phyloP scores from a whole-genome alignment of 2,329 filamentous ascomycete genomes.

The Malbranchea zuffiana region DNA sequence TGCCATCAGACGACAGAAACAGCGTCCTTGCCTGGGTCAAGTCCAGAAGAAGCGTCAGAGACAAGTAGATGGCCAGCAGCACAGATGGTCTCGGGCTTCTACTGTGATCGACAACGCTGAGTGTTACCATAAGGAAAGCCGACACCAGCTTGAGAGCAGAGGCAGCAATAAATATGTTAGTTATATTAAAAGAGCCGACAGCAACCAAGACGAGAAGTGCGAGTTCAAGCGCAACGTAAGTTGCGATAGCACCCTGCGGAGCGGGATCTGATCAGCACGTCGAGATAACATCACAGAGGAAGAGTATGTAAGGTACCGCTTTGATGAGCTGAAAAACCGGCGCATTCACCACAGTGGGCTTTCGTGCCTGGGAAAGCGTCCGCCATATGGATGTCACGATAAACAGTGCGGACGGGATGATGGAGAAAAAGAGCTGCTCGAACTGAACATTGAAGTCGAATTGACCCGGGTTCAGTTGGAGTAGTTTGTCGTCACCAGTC shows the following conservation, averaged over 20 bases:
- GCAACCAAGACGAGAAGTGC: background rate
- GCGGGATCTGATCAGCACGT: background rate
- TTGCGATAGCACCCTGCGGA: background rate
- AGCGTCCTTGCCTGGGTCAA: conserved; percentile 28
- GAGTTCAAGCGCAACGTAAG: background rate
- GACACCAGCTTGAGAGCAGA: conserved; percentile 1
- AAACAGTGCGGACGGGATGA: conserved; percentile 4
- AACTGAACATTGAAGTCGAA: conserved; percentile 3
- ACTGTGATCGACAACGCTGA: conserved; percentile 1
- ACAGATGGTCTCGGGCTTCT: conserved; percentile 4
- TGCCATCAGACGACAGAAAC: conserved; percentile 14
- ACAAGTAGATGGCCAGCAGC: conserved; percentile 3
- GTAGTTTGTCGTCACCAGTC: background rate
- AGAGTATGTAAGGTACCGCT: background rate
- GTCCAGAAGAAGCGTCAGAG: conserved; percentile 30
- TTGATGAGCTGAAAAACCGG: conserved; percentile 6
- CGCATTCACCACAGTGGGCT: conserved; percentile 4
- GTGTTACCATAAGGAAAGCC: background rate
- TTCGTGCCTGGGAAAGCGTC: conserved; percentile 2
- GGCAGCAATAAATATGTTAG: conserved; percentile 1
- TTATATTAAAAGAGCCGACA: background rate
- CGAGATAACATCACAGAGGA: background rate
- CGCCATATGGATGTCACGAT: conserved; percentile 5
- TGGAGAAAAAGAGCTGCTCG: conserved; percentile 3
- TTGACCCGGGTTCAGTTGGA: background rate